Conservation (phyloP, 2,329 filamentous ascomycete genomes). For the Cordyceps fumosorosea region DNA sequence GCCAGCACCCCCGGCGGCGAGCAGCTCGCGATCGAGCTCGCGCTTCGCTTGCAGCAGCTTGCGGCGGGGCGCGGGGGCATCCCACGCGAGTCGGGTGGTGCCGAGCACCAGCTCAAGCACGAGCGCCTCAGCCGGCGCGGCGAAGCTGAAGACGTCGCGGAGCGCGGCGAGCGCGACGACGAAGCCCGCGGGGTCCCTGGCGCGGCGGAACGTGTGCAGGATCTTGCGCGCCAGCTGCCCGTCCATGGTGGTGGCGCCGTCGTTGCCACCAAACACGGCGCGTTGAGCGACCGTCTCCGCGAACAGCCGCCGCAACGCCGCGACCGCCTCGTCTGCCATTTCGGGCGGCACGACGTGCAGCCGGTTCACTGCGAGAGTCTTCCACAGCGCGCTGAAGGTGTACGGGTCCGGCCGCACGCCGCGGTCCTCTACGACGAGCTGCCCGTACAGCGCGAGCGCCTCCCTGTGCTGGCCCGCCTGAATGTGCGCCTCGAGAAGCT, state of each 20-base stretch:
- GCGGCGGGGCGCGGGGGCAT: slow-evolving; percentile 32
- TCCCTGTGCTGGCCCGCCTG: slow-evolving; percentile 49
- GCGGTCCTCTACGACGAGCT: slow-evolving; percentile 40
- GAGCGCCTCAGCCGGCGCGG: slow-evolving; percentile 37
- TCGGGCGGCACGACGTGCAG: slow-evolving; percentile 29
- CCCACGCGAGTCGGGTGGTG: slow-evolving; percentile 37
- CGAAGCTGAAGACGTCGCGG: slow-evolving; percentile 36
- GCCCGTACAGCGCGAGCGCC: slow-evolving; percentile 49
- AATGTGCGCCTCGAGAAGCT: slow-evolving; percentile 62
- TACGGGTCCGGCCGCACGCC: slow-evolving; percentile 56
- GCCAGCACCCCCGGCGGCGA: slow-evolving; percentile 24
- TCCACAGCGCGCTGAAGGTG: slow-evolving; percentile 65
- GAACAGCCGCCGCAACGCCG: slow-evolving; percentile 37
- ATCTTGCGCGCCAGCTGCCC: slow-evolving; percentile 42
- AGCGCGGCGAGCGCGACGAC: slow-evolving; percentile 39
- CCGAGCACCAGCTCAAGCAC: slow-evolving; percentile 41
- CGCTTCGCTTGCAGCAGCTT: slow-evolving; percentile 37
- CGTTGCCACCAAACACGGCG: slow-evolving; percentile 31
- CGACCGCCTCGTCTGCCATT: slow-evolving; percentile 24
- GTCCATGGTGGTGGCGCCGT: slow-evolving; percentile 31
- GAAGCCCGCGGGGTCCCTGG: slow-evolving; percentile 38
- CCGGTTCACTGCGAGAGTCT: slow-evolving; percentile 46
- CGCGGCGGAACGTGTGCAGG: slow-evolving; percentile 43
- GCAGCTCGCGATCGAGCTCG: slow-evolving; percentile 35
- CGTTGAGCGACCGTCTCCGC: slow-evolving; percentile 43